Base-by-base conservation (phyloP, 768 basidiomycete genomes). In the Calocybe gangraenosa region DNA sequence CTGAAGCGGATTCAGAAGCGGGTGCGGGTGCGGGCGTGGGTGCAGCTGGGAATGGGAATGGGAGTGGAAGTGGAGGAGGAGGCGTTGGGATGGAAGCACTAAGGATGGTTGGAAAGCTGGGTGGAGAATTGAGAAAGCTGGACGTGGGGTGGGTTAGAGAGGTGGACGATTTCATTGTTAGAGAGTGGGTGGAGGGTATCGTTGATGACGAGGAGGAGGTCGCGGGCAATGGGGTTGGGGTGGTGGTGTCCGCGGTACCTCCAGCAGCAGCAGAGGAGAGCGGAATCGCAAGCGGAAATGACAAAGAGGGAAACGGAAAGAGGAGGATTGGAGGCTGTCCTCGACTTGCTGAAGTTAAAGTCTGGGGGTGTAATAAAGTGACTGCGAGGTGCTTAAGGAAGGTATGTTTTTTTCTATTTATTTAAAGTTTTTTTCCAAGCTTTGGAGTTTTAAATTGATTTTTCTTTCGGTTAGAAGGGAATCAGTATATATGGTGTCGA, bases 71-170 rank as follows among this genome's bases (percentile, higher is more conserved):
- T n/a, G n/a, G n/a, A n/a, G n/a, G n/a, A n/a, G n/a, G n/a, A n/a
- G n/a, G n/a, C n/a, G n/a, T n/a, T n/a, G n/a, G n/a, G n/a, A n/a
- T n/a, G 25, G 77, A 78, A 10, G 64, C 66, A 17, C 41, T 78
- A 41, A 55, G 51, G 22, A 47, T 46, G 46, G 56, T 76, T 19
- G 67, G 61, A 30, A 8, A 69, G 63, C 44, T 55, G 11, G 64
- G 59, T 13, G 57, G 52, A 2, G 65, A 72, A 28, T 50, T 95
- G 58, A 65, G 60, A 54, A 73, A 67, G 58, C 50, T 97, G 32
- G 88, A 98, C 57, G 64, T 93, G 2, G 86, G 93, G 1, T 98
- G 87, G 78, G 92, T 92, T 55, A 69, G 94, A 38, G 74, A 77
- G 17, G 73, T 88, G 32, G 85, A 93, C 47, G 87, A 98, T 63